Conservation (phyloP, 768 basidiomycete genomes). For the Suillus bovinus region DNA sequence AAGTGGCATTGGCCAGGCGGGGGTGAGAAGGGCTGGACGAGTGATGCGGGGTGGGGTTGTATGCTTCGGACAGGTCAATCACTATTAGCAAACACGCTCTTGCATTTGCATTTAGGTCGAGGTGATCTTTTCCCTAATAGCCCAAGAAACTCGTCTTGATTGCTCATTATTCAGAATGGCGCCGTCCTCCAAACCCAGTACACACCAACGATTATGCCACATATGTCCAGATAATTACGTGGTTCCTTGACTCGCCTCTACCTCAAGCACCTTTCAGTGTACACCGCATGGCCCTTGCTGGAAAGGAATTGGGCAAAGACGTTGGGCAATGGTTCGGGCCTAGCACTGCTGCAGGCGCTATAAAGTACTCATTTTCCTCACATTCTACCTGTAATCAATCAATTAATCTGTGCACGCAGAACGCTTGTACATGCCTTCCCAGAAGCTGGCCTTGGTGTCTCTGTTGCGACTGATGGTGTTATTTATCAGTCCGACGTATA, state of each 20-base stretch:
- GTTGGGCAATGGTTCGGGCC: conserved; percentile 99
- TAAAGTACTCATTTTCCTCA: conserved; percentile 56
- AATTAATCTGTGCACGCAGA: conserved; percentile 39
- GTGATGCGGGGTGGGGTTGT: conserved; percentile 89
- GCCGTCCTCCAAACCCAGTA: conserved; percentile 64
- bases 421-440: conserved; percentile 78
- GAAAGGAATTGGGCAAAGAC: conserved; percentile 92
- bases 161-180: conserved; percentile 64
- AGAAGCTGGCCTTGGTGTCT: conserved; percentile 76
- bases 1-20: conserved; percentile 65
- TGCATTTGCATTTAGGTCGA: conserved; percentile 73
- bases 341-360: conserved; percentile 94
- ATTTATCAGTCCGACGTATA: conserved; percentile 87
- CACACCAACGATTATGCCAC: conserved; percentile 70
- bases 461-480: conserved; percentile 79
- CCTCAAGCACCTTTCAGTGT: conserved; percentile 89
- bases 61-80: conserved; percentile 90
- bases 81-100: conserved; percentile 76
- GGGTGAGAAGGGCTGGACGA: conserved; percentile 79
- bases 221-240: conserved; percentile 89
- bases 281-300: conserved; percentile 93
- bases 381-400: not conserved
- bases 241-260: conserved; percentile 92
- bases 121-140: conserved; percentile 39
- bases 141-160: conserved; percentile 14